These are phyloP conservation scores for Bjerkandera adusta DNA, from an alignment of 1,284 basidiomycete species.

Conservation along the genomic window DNA sequence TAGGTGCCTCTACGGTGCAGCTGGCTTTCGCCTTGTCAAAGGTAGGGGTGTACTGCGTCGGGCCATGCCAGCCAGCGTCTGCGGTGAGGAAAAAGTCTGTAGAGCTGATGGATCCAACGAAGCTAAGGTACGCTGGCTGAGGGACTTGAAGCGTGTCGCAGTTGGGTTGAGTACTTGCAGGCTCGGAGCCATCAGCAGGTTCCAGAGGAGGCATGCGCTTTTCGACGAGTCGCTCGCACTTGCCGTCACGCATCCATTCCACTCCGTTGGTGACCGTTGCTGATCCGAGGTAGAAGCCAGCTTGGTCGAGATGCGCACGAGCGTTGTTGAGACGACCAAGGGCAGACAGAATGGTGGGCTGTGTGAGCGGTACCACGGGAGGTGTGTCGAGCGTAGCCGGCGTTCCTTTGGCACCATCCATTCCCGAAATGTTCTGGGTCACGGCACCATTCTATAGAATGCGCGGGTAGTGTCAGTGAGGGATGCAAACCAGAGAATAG, in stretches of 20 bases:
- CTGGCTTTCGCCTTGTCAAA: not conserved
- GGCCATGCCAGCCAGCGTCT: not conserved
- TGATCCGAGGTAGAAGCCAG: not conserved
- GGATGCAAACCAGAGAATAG: too few relatives aligned
- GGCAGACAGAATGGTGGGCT: not conserved
- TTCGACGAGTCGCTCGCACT: not conserved
- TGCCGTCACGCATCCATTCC: conserved; percentile 2
- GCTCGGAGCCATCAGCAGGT: not conserved
- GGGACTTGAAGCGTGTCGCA: conserved; percentile 4
- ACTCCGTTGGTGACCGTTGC: not conserved
- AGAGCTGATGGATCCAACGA: not conserved
- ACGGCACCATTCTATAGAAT: too few relatives aligned
- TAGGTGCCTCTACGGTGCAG: not conserved
- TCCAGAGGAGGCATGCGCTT: not conserved
- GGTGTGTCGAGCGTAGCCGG: too few relatives aligned
- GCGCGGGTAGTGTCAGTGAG: too few relatives aligned
- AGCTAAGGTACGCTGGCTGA: not conserved
- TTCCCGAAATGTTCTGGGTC: too few relatives aligned
- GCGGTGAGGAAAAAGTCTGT: not conserved
- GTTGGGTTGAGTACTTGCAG: too few relatives aligned
- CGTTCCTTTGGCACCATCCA: too few relatives aligned
- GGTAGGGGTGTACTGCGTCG: not conserved
- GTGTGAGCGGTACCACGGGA: too few relatives aligned
- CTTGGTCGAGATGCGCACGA: not conserved
- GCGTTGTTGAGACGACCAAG: not conserved